Conservation (phyloP, 2,329 filamentous ascomycete genomes). For the Aspergillus flavus region DNA sequence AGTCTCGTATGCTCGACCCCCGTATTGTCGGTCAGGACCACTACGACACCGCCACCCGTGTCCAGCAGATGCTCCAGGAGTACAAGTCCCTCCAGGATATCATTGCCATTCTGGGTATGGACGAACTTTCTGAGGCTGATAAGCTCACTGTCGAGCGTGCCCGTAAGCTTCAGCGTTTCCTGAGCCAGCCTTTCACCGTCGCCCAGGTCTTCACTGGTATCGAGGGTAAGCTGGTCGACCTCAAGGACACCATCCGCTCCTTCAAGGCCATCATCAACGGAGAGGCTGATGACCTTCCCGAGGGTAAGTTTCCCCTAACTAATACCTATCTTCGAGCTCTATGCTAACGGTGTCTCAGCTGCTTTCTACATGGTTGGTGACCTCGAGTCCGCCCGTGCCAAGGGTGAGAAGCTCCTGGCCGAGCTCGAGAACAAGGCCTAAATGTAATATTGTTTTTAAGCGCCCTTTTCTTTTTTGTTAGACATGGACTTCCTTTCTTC, state of each 20-base stretch:
- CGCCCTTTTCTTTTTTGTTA: conserved; percentile 37
- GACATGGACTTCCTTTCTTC: conserved; percentile 36
- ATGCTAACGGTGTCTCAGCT: conserved; percentile 45
- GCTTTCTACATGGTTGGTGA: conserved; percentile 98
- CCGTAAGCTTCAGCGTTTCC: conserved; percentile 99
- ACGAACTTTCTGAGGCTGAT: conserved; percentile 97
- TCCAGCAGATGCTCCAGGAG: conserved; percentile 99
- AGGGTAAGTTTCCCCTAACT: conserved; percentile 61
- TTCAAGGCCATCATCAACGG: conserved; percentile 97
- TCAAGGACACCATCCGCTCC: conserved; percentile 96
- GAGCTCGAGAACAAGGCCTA: conserved; percentile 71
- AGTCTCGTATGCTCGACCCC: conserved; percentile 98
- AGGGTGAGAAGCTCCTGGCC: conserved; percentile 99
- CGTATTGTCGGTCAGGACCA: conserved; percentile 98
- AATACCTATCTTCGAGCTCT: background rate
- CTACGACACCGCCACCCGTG: conserved; percentile 90
- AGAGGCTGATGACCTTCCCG: conserved; percentile 93
- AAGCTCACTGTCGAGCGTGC: conserved; percentile 99
- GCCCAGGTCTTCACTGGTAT: conserved; percentile 74
- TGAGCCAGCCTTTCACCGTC: conserved; percentile 97
- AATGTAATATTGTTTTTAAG: conserved; percentile 48
- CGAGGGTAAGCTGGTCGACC: conserved; percentile 93
- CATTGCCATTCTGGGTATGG: conserved; percentile 99
- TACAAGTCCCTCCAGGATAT: conserved; percentile 99
- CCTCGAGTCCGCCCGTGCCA: conserved; percentile 85